Evolutionary conservation across 108 stramenopile species (phyloP).

Genomic region (Stephanodiscus minutulus): DNA sequence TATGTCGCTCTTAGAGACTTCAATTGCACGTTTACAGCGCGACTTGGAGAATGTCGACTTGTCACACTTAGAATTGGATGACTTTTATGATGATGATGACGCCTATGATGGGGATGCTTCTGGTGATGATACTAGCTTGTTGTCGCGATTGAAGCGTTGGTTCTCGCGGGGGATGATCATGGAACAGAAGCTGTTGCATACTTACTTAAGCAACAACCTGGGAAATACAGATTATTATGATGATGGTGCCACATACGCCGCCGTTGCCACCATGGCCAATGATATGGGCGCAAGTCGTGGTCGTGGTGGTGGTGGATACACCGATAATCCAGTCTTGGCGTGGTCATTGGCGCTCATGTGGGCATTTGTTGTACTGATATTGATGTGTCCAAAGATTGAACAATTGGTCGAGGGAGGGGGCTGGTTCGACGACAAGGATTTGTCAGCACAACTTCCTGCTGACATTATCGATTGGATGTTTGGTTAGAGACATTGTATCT

Average conservation of each 20-base stretch:
- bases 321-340: slow-evolving; percentile 26
- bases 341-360: slow-evolving; percentile 34
- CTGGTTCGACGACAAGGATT: not conserved
- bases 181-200: slow-evolving; percentile 36
- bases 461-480: slow-evolving; percentile 35
- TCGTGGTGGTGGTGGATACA: slow-evolving; percentile 12
- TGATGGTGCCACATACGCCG: not conserved
- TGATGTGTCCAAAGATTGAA: slow-evolving; percentile 13
- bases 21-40: slow-evolving; percentile 34
- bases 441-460: slow-evolving; percentile 20
- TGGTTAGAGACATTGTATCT: not conserved
- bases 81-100: slow-evolving; percentile 13
- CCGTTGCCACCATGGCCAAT: too few relatives aligned
- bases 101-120: not conserved
- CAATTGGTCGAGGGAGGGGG: slow-evolving; percentile 22
- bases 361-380: slow-evolving; percentile 30
- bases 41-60: slow-evolving; percentile 44
- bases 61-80: slow-evolving; percentile 11
- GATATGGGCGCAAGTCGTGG: not conserved
- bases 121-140: slow-evolving; percentile 4
- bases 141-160: slow-evolving; percentile 36
- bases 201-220: slow-evolving; percentile 5
- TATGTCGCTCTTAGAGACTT: slow-evolving; percentile 24
- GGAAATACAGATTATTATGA: not conserved
- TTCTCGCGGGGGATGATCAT: slow-evolving; percentile 25